A percentile compares a stretch with the other conserved stretches of the same genome.
phyloP scores from a whole-genome alignment of 2,329 filamentous ascomycete species.

The Nemania diffusa region DNA sequence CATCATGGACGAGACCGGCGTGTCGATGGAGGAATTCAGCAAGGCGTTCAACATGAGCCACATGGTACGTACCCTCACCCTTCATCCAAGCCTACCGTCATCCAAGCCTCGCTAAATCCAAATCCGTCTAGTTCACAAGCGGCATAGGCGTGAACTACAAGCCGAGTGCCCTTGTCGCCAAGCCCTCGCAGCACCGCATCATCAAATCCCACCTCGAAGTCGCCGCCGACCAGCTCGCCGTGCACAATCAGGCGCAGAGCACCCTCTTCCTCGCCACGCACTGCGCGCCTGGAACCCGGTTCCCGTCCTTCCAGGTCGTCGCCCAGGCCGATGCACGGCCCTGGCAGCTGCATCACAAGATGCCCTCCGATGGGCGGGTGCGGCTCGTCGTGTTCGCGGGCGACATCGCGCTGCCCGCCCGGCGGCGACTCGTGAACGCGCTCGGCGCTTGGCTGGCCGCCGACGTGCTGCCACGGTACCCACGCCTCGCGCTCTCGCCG shows the following conservation, averaged over 20 bases:
- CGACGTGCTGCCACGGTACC: slow-evolving; percentile 57
- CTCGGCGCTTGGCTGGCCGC: slow-evolving; percentile 54
- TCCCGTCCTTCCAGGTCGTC: slow-evolving; percentile 68
- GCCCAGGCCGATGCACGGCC: slow-evolving; percentile 66
- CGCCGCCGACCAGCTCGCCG: slow-evolving; percentile 15
- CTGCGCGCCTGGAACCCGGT: slow-evolving; percentile 64
- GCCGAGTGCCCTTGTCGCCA: slow-evolving; percentile 65
- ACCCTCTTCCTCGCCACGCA: slow-evolving; percentile 58
- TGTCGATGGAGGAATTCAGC: slow-evolving; percentile 65
- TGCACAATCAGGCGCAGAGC: slow-evolving; percentile 30
- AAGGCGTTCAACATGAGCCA: slow-evolving; percentile 43
- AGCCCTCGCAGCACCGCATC: slow-evolving; percentile 51
- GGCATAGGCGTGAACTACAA: slow-evolving; percentile 65
- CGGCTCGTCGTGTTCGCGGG: slow-evolving; percentile 71
- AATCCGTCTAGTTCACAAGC: slow-evolving; percentile 32
- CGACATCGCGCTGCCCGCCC: slow-evolving; percentile 56
- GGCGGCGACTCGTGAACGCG: slow-evolving; percentile 56
- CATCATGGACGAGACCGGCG: slow-evolving; percentile 65
- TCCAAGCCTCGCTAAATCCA: neutral
- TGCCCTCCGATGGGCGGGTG: slow-evolving; percentile 68
- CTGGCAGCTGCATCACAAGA: slow-evolving; percentile 67
- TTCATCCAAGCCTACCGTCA: neutral
- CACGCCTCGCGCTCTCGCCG: slow-evolving; percentile 40
- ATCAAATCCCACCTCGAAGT: slow-evolving; percentile 1
- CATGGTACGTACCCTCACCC: slow-evolving; percentile 30